phyloP scores from a whole-genome alignment of 192 early-diverging fungal genomes.

The Tieghemiomyces parasiticus region DNA sequence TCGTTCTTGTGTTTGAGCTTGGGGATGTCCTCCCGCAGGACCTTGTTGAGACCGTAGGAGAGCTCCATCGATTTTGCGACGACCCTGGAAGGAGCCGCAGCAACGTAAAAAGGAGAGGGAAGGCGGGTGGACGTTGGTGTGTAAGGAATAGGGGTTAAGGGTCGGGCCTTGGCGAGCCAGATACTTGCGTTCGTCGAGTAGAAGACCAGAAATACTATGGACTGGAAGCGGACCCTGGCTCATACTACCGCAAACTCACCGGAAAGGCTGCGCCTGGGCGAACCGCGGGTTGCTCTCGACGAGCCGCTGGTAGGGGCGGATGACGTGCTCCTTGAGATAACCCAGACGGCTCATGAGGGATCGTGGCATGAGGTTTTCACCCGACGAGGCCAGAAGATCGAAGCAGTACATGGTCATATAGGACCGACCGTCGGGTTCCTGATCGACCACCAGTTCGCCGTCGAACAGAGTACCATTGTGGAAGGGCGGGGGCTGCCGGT shows the following conservation, averaged over 20 bases:
- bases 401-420: conserved; percentile 42
- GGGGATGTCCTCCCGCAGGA: conserved; percentile 43
- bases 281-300: conserved; percentile 20
- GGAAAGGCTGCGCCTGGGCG: conserved; percentile 33
- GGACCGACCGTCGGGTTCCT: conserved; percentile 34
- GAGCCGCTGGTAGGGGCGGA: conserved; percentile 43
- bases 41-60: conserved; percentile 40
- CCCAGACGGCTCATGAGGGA: conserved; percentile 54
- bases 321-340: conserved; percentile 45
- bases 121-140: too few relatives aligned
- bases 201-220: conserved; percentile 14
- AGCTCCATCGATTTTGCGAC: conserved; percentile 49
- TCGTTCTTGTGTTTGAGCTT: conserved; percentile 49
- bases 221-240: too few relatives aligned
- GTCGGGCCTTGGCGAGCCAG: background rate
- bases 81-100: too few relatives aligned
- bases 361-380: conserved; percentile 37
- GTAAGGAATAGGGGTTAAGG: too few relatives aligned
- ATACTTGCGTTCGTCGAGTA: too few relatives aligned
- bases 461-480: conserved; percentile 73
- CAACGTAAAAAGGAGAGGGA: too few relatives aligned
- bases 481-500: conserved; percentile 18
- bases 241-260: too few relatives aligned
- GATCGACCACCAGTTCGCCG: conserved; percentile 79
- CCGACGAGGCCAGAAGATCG: conserved; percentile 53